Evolutionary conservation across 2,329 filamentous ascomycete genomes (phyloP), one percentile per base, ranked within the genome.

Genomic region (Esteya vermicola): DNA sequence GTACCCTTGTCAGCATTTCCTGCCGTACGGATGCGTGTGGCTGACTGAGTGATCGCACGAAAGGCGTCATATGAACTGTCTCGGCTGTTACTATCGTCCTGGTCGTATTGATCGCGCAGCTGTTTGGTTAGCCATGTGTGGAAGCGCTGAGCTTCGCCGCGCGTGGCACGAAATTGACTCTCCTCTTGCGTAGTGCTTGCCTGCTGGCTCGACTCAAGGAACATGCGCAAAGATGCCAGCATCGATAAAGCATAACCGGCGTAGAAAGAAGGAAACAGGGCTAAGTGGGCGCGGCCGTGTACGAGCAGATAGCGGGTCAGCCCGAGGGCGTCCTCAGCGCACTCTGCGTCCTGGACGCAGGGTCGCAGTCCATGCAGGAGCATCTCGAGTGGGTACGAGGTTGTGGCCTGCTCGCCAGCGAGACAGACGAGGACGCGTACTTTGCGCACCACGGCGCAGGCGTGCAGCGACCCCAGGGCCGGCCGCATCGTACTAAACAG

Each of bases 381-480:
- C 83, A 95, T 91, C 56, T 98, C 85, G 13, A 95, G 57, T 10
- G 85, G 83, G 53, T 96, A 96, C 0, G 81, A 82, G 31, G 75
- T 64, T 20, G 81, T 65, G n/a, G 82, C 83, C 38, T 78, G 68
- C 1, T 73, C 56, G 0, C 85, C 86, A 21, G 85, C 81, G 34
- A 96, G 63, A 43, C 77, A 81, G 21, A 96, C 70, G 14, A 96
- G 61, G 9, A 95, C 72, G 26, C 86, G 73, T 35, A 96, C 70
- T 54, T 93, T 94, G 30, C 88, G 78, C 38, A 98, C 70, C 4
- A 94, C 77, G 2, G 85, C 81, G 54, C 85, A 91, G 28, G 84
- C 81, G 56, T 95, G 83, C 6, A 95, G 64, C 18, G 91, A 82
- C 0, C 91, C 93, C 6, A 96, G 63, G 1, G 86, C 83, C 18